These are phyloP conservation scores for Trichophyton benhamiae DNA, from an alignment of 2,329 filamentous ascomycete species.

Conservation along the genomic window DNA sequence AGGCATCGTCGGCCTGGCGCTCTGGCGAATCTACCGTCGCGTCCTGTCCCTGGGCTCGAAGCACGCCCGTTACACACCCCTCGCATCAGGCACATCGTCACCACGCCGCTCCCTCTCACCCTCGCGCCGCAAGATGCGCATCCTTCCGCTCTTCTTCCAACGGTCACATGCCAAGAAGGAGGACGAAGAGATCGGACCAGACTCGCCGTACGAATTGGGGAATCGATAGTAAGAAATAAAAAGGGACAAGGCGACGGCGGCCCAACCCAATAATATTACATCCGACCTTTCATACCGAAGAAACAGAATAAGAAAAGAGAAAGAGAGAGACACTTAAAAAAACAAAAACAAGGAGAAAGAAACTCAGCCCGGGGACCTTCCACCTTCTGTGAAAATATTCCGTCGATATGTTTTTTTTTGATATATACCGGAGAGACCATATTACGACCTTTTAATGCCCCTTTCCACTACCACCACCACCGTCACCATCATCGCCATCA, in stretches of 20 bases:
- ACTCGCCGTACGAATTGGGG: neutral
- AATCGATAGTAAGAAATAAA: neutral
- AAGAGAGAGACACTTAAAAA: neutral
- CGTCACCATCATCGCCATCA: neutral
- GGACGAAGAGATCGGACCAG: constrained; percentile 26
- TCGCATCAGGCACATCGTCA: constrained; percentile 13
- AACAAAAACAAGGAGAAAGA: neutral
- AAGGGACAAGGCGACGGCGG: neutral
- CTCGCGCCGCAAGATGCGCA: constrained; percentile 23
- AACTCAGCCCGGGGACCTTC: neutral
- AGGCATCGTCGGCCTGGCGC: constrained; percentile 34
- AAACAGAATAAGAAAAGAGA: neutral
- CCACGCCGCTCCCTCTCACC: constrained; percentile 20
- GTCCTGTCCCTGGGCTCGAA: constrained; percentile 30
- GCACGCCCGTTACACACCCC: constrained; percentile 29
- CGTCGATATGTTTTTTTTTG: neutral
- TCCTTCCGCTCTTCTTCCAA: constrained; percentile 26
- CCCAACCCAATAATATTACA: neutral
- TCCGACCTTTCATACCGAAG: neutral
- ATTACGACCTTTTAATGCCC: neutral
- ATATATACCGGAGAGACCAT: neutral
- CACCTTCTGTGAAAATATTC: neutral
- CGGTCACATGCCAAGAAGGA: constrained; percentile 30
- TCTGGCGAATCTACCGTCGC: constrained; percentile 42
- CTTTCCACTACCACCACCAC: neutral